A percentile compares a stretch with the other conserved stretches of the same genome.
Conservation (phyloP, 2,329 filamentous ascomycete species). For the Talaromyces sp. region DNA sequence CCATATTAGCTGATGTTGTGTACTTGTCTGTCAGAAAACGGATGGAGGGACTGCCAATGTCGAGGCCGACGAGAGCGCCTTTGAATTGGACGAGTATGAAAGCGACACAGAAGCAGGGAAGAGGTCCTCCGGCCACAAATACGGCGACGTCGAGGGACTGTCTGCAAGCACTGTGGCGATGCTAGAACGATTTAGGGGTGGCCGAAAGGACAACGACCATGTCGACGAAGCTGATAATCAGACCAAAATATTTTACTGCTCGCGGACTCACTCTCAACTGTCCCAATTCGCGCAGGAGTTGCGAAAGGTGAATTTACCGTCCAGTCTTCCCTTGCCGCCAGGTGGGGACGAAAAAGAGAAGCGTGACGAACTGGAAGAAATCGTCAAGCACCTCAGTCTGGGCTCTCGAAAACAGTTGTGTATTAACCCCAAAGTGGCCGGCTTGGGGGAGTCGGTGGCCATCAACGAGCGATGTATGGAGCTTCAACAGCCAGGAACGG, state of each 20-base stretch:
- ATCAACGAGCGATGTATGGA: slow-evolving; percentile 94
- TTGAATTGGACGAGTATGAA: slow-evolving; percentile 69
- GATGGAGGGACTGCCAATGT: slow-evolving; percentile 14
- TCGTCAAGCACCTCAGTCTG: slow-evolving; percentile 73
- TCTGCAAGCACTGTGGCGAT: slow-evolving; percentile 71
- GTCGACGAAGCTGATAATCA: slow-evolving; percentile 57
- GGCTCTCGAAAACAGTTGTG: slow-evolving; percentile 84
- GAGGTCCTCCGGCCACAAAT: slow-evolving; percentile 16
- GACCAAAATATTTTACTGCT: slow-evolving; percentile 86
- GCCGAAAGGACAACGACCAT: slow-evolving; percentile 40
- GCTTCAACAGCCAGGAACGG: slow-evolving; percentile 66
- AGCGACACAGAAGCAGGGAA: slow-evolving; percentile 52
- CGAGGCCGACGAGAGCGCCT: slow-evolving; percentile 58
- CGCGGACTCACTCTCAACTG: slow-evolving; percentile 85
- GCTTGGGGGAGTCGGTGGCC: slow-evolving; percentile 63
- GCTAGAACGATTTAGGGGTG: slow-evolving; percentile 60
- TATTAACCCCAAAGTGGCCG: slow-evolving; percentile 77
- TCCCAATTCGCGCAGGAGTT: slow-evolving; percentile 83
- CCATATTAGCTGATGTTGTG: not conserved
- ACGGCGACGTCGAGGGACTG: slow-evolving; percentile 43
- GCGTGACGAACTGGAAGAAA: slow-evolving; percentile 43
- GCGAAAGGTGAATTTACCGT: slow-evolving; percentile 68
- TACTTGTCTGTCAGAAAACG: slow-evolving; percentile 20
- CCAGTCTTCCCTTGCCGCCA: slow-evolving; percentile 52
- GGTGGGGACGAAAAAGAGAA: slow-evolving; percentile 22